phyloP scores from a whole-genome alignment of 352 stramenopile species.

The Hyaloperonospora brassicae region DNA sequence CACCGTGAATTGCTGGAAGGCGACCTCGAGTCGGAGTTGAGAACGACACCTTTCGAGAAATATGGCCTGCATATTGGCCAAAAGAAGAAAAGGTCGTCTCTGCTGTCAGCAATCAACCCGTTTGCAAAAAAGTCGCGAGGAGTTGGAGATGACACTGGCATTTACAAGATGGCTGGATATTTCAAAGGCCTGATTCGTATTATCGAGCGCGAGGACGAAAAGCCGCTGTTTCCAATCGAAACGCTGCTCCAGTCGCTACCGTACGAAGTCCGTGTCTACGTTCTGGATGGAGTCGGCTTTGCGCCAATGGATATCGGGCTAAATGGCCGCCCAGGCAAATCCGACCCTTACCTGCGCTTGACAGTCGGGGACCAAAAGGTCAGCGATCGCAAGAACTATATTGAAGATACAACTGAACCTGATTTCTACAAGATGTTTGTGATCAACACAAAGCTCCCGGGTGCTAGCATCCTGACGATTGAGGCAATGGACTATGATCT shows the following conservation, averaged over 20 bases:
- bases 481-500: slow-evolving; percentile 87
- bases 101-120: slow-evolving; percentile 55
- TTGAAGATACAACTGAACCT: slow-evolving; percentile 77
- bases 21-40: slow-evolving; percentile 63
- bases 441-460: slow-evolving; percentile 80
- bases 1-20: slow-evolving; percentile 59
- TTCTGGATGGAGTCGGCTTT: slow-evolving; percentile 80
- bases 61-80: slow-evolving; percentile 79
- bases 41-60: slow-evolving; percentile 85
- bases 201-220: slow-evolving; percentile 74
- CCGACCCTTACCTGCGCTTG: slow-evolving; percentile 82
- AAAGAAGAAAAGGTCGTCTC: slow-evolving; percentile 61
- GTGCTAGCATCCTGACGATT: slow-evolving; percentile 81
- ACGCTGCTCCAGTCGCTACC: slow-evolving; percentile 55
- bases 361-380: slow-evolving; percentile 82
- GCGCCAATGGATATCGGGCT: slow-evolving; percentile 81
- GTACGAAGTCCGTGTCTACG: slow-evolving; percentile 85
- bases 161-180: slow-evolving; percentile 75
- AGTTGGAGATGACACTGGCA: slow-evolving; percentile 33
- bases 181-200: slow-evolving; percentile 91
- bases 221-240: slow-evolving; percentile 63
- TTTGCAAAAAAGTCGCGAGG: slow-evolving; percentile 56
- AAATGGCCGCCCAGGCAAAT: slow-evolving; percentile 75
- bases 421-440: slow-evolving; percentile 90
- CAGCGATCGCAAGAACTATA: slow-evolving; percentile 87